phyloP scores from a whole-genome alignment of 2,329 filamentous ascomycete genomes.

The Fusarium irregulare region DNA sequence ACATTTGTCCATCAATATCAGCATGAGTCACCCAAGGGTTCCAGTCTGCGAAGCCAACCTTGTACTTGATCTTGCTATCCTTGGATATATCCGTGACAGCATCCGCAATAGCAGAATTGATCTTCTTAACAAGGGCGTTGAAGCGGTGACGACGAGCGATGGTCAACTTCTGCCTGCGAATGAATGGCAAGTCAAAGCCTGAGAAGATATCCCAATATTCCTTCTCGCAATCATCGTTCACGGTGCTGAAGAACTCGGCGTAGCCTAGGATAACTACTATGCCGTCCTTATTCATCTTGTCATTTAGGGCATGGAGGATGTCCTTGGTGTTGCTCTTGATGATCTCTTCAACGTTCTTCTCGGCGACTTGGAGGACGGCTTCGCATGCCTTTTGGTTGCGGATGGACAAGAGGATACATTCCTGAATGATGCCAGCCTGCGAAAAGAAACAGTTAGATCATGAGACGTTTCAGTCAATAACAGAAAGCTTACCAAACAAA shows the following conservation, averaged over 20 bases:
- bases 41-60: slow-evolving; percentile 10
- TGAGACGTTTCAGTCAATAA: rapidly evolving
- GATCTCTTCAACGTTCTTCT: background rate
- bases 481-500: background rate
- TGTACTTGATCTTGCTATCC: background rate
- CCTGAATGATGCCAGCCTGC: background rate
- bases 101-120: background rate
- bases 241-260: background rate
- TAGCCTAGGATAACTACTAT: background rate
- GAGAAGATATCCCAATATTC: background rate
- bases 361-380: rapidly evolving
- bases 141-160: background rate
- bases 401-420: background rate
- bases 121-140: background rate
- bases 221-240: background rate
- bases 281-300: background rate
- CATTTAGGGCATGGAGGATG: background rate
- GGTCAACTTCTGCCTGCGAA: background rate
- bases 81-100: background rate
- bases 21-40: background rate
- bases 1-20: background rate
- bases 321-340: slow-evolving; percentile 12
- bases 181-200: no score
- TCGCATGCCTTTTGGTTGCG: rapidly evolving
- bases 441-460: no score